phyloP scores from a whole-genome alignment of 345 rosid genomes.

The Erodium maritimum region DNA sequence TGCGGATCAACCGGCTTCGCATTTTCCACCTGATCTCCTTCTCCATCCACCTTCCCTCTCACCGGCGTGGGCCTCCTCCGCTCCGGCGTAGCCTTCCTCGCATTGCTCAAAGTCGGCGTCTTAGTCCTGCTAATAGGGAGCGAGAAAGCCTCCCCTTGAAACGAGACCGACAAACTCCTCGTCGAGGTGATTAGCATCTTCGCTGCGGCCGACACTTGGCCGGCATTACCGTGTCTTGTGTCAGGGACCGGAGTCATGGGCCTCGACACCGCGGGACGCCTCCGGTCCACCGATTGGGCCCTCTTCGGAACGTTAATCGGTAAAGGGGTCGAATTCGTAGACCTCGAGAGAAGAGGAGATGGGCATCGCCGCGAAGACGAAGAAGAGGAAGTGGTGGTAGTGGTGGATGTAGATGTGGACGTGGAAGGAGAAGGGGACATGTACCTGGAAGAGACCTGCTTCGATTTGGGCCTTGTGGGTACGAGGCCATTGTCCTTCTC shows the following conservation, averaged over 20 bases:
- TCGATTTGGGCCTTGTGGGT: constrained; percentile 50
- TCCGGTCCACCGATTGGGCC: constrained; percentile 77
- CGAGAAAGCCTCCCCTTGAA: constrained; percentile 84
- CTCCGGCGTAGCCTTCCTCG: constrained; percentile 52
- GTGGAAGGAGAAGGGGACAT: constrained; percentile 80
- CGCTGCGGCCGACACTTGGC: constrained; percentile 45
- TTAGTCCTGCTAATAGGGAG: constrained; percentile 78
- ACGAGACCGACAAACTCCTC: constrained; percentile 77
- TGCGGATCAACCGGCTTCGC: constrained; percentile 36
- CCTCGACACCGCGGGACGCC: constrained; percentile 38
- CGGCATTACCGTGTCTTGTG: too few relatives aligned
- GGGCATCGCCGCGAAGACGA: constrained; percentile 40
- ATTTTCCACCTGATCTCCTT: too few relatives aligned
- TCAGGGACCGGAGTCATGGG: too few relatives aligned
- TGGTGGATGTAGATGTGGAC: constrained; percentile 32
- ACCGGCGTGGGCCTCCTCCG: constrained; percentile 44
- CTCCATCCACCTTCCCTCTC: too few relatives aligned
- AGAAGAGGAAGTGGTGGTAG: constrained; percentile 29
- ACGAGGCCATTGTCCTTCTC: not conserved
- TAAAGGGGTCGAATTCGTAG: constrained; percentile 30
- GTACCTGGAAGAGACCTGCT: constrained; percentile 80
- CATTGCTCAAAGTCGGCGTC: constrained; percentile 25
- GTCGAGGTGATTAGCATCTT: constrained; percentile 80
- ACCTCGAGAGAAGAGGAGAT: constrained; percentile 52
- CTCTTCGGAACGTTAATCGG: too few relatives aligned